A percentile compares a stretch with the other conserved stretches of the same genome.
Evolutionary conservation across 352 stramenopile genomes (phyloP).

Genomic region (Elongisporangium anandrum): DNA sequence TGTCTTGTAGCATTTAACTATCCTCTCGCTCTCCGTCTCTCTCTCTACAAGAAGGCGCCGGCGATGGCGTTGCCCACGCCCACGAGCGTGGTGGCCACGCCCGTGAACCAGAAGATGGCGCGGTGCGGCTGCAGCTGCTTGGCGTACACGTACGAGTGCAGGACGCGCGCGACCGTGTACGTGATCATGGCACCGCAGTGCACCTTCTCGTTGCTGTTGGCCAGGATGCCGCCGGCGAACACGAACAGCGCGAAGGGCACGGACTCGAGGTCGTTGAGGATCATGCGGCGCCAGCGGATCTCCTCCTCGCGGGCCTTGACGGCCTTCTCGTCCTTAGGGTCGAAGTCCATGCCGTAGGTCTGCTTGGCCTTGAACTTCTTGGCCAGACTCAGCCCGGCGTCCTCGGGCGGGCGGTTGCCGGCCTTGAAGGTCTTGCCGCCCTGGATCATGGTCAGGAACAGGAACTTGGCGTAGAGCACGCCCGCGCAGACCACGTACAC

Average conservation of each 20-base stretch:
- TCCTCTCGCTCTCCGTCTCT: neutral
- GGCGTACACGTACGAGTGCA: constrained; percentile 40
- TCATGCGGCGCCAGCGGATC: constrained; percentile 40
- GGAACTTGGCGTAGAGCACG: constrained; percentile 41
- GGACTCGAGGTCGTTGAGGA: constrained; percentile 47
- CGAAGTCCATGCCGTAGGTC: constrained; percentile 23
- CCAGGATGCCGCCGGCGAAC: constrained; percentile 25
- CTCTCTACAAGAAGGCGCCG: neutral
- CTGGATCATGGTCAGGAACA: constrained; percentile 26
- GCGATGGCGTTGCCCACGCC: constrained; percentile 11
- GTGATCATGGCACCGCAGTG: constrained; percentile 16
- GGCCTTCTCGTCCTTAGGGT: constrained; percentile 18
- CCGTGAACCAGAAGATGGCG: constrained; percentile 16
- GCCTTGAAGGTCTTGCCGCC: constrained; percentile 27
- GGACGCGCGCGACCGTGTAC: constrained; percentile 28
- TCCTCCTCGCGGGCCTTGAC: constrained; percentile 26
- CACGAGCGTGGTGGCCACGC: constrained; percentile 8
- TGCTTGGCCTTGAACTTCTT: constrained; percentile 22
- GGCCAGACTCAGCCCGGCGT: constrained; percentile 12
- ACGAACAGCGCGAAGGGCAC: constrained; percentile 41
- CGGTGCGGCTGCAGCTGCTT: constrained; percentile 35
- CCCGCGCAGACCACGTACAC: constrained; percentile 28
- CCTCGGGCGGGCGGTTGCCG: constrained; percentile 33
- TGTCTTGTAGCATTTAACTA: neutral
- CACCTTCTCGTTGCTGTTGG: constrained; percentile 13